Percentiles rank a stretch among this genome's conserved stretches.
Conservation (phyloP, 805 yeast species). For the Isabelozyma gotoi region DNA sequence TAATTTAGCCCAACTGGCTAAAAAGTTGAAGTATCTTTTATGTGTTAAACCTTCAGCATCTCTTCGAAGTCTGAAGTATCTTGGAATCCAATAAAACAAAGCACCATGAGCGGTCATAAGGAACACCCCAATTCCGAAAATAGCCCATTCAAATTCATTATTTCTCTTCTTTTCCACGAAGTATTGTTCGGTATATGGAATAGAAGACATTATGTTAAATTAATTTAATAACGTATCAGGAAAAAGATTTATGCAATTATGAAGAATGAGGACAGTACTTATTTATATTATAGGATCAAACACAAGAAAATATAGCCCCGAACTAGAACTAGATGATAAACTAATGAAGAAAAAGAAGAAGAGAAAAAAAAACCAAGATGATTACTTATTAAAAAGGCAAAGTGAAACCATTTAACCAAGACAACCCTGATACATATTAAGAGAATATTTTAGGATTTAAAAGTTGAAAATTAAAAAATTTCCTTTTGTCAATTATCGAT, state of each 20-base stretch:
- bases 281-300: too few relatives aligned
- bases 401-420: neutral
- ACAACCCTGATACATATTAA: neutral
- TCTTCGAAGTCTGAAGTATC: conserved; percentile 25
- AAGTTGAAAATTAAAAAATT: neutral
- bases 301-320: neutral
- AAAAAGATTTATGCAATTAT: neutral
- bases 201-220: conserved; percentile 12
- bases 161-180: conserved; percentile 38
- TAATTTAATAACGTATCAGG: neutral
- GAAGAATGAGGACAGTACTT: neutral
- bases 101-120: conserved; percentile 37
- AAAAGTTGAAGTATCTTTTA: conserved; percentile 21
- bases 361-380: neutral
- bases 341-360: neutral
- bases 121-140: conserved; percentile 23
- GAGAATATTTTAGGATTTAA: neutral
- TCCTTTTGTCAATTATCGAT: neutral
- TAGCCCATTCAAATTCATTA: conserved; percentile 34
- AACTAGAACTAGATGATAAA: neutral
- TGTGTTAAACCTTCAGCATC: conserved; percentile 10
- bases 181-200: conserved; percentile 38
- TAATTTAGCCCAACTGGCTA: conserved; percentile 25
- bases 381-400: neutral
- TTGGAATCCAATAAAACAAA: conserved; percentile 44